Conservation (phyloP, 2,329 filamentous ascomycete species). For the Sclerotinia minor region DNA sequence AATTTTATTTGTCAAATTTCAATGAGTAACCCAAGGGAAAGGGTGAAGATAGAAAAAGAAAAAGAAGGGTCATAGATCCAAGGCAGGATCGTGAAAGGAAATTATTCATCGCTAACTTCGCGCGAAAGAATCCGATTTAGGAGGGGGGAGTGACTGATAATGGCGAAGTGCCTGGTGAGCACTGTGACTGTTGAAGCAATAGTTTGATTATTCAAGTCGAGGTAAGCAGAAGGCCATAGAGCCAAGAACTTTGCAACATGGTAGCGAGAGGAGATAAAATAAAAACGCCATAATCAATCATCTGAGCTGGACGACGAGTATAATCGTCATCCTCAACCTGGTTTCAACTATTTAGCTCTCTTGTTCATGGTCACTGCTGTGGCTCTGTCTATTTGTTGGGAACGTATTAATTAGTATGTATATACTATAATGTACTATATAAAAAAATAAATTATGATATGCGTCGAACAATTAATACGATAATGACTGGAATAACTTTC, state of each 20-base stretch:
- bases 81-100: slow-evolving; percentile 4
- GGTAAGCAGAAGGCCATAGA: background rate
- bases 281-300: slow-evolving; percentile 14
- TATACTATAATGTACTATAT: background rate
- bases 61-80: slow-evolving; percentile 2
- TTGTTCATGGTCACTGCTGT: background rate
- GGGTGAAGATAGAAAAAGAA: slow-evolving; percentile 1
- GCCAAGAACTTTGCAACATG: slow-evolving; percentile 8
- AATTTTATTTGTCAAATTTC: slow-evolving; percentile 11
- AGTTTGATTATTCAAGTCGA: slow-evolving; percentile 5
- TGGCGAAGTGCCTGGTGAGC: slow-evolving; percentile 4
- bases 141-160: slow-evolving; percentile 13
- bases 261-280: slow-evolving; percentile 1
- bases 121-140: slow-evolving; percentile 7
- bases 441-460: background rate
- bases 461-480: background rate
- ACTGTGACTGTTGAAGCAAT: slow-evolving; percentile 15
- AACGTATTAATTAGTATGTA: too few species aligned
- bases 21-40: slow-evolving; percentile 24
- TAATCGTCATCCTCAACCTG: slow-evolving; percentile 13
- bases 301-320: slow-evolving; percentile 18
- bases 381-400: background rate
- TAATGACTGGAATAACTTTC: slow-evolving; percentile 1
- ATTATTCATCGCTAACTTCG: slow-evolving; percentile 25
- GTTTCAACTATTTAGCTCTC: background rate